A percentile compares a stretch with the other conserved stretches of the same genome.
Conservation (phyloP, 768 basidiomycete genomes). For the Amylocystis lapponica region DNA sequence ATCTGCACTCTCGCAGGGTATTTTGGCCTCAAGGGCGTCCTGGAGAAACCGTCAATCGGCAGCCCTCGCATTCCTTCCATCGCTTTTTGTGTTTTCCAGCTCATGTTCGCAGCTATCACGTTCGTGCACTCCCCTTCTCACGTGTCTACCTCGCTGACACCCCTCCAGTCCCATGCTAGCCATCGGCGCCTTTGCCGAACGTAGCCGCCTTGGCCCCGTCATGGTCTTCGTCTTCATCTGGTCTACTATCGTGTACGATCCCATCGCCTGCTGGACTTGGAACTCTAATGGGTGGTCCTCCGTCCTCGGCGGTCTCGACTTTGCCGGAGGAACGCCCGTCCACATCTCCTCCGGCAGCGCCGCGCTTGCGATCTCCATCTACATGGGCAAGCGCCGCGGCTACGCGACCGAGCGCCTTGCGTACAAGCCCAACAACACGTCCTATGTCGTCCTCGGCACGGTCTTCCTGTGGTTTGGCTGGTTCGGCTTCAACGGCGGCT, state of each 20-base stretch:
- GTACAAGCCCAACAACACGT: conserved; percentile 87
- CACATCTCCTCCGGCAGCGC: conserved; percentile 83
- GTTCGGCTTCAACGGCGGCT: conserved; percentile 89
- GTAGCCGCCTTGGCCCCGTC: conserved; percentile 75
- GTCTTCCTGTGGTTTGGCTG: conserved; percentile 86
- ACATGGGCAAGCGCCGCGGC: conserved; percentile 76
- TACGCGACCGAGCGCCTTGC: conserved; percentile 67
- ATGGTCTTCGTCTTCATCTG: conserved; percentile 80
- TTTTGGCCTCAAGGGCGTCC: conserved; percentile 71
- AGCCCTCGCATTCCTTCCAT: conserved; percentile 78
- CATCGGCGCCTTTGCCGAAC: conserved; percentile 80
- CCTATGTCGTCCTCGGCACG: conserved; percentile 77
- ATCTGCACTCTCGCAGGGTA: no score
- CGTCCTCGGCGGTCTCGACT: conserved; percentile 82
- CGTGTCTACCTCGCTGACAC: no score
- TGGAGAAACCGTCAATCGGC: conserved; percentile 68
- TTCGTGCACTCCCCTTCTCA: no score
- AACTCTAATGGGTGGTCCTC: conserved; percentile 77
- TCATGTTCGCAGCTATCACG: conserved; percentile 83
- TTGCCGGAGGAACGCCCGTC: conserved; percentile 87
- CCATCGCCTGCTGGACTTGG: conserved; percentile 86
- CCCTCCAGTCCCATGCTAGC: no score
- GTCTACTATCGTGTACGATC: conserved; percentile 85
- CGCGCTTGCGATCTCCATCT: conserved; percentile 82
- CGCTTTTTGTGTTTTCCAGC: conserved; percentile 82